Base-by-base conservation (phyloP, 176 grass and related monocot genomes). In the Raddia guianensis region DNA sequence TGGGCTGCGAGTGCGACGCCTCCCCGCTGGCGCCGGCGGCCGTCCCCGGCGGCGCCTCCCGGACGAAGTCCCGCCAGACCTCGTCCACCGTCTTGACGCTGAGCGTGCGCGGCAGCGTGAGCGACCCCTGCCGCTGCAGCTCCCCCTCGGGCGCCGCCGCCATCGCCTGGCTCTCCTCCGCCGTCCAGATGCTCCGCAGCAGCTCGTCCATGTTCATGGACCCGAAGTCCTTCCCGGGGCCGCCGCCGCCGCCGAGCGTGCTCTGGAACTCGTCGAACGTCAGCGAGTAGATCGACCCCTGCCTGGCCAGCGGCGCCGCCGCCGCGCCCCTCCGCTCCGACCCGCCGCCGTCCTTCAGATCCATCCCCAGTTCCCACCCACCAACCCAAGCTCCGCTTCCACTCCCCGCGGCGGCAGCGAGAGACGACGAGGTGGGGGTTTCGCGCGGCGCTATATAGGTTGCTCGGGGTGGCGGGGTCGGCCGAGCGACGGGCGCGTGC, bases 151-250 rank as follows among this genome's bases (percentile, higher is more conserved):
- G 16, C 58, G 89, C 85, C 6, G 66, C 78, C 13, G 83, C 88
- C 77, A 91, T 89, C 40, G 83, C 90, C 72, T 93, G 90, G 86
- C 85, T 87, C 83, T 97, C 93, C 88, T 97, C 94, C 12, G 90
- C 90, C 13, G 83, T 97, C 94, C 94, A 97, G 81, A 97, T 97
- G 88, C 79, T 97, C 86, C 88, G 81, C 49, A 97, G 85, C 46
- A 97, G 72, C 86, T 97, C 94, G 71, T 97, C 93, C 93, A 97
- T 93, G 69, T 97, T 97, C 93, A 97, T 91, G 49, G 93, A 97
- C 47, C 90, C 93, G n/a, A 97, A 97, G 64, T 97, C 94, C 86
- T 91, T 97, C 50, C 94, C 84, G 6, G 52, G 43, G 0, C 82
- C 34, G 8, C 54, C 78, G 12, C 77, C 77, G 32, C 84, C 87